Base-by-base conservation (phyloP, 2,329 filamentous ascomycete species). In the Diplodia seriata region DNA sequence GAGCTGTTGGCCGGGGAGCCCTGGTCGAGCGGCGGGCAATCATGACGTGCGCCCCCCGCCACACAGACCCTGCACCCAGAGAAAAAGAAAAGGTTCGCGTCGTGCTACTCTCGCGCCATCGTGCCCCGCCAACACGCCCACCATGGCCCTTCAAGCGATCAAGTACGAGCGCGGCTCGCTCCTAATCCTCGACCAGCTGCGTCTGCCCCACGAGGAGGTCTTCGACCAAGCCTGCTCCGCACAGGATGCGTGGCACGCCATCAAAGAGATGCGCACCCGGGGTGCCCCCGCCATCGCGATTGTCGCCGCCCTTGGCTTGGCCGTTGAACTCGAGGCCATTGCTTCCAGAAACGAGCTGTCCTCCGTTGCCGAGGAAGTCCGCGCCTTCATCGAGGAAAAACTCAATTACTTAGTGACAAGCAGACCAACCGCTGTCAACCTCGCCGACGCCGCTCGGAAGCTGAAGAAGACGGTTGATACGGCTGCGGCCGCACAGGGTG, bases 231-330 rank as follows among this genome's bases (percentile, higher is more conserved):
- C 94, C 65, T 85, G 85, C 36, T 91, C 87, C 12, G 87, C 89
- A 70, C 86, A 90, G 73, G 90, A 93, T 79, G 92, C 91, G 47
- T 95, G 92, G 81, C 89, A 93, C 77, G 91, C 90, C 74, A 95
- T 95, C 81, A 89, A 88, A 73, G 86, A 90, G 18, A 95, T 95
- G 92, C 88, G 92, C 74, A 92, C 83, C 66, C 84, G 88, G 64
- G 91, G 92, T 50, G 95, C 95, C 5, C 95, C 95, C 0, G 95
- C 95, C 55, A 99, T 99, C 78, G 95, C 95, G 54, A 98, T 99
- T 71, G 95, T 99, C n/a, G 95, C 95, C 26, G 92, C 91, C 23
- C 86, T 99, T 40, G 90, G 92, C 2, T 86, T 97, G 43, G 94
- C 93, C 1, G 92, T 97, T 9, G 94, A 98, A 78, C 81, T 98